phyloP scores from a whole-genome alignment of 106 monocot genomes.

The Allium fistulosum region DNA sequence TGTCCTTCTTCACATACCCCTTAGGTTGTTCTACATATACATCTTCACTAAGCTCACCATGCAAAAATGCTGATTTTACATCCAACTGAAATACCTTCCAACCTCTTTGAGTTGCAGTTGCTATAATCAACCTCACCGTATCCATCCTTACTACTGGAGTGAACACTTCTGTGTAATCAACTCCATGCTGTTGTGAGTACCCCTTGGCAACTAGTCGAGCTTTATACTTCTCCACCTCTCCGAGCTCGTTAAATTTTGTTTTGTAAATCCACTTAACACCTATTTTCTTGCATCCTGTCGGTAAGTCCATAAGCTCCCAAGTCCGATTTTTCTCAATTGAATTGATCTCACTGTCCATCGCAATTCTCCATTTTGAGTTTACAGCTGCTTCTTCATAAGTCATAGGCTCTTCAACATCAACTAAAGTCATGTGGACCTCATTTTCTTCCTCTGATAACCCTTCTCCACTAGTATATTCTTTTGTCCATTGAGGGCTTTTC shows the following conservation, averaged over 20 bases:
- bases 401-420: neutral
- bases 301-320: neutral
- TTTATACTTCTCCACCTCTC: neutral
- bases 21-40: neutral
- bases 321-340: neutral
- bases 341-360: neutral
- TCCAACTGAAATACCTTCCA: neutral
- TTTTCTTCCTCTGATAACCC: neutral
- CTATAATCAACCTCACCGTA: neutral
- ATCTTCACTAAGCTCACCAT: neutral
- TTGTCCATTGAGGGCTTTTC: neutral
- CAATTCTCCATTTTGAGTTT: neutral
- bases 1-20: neutral
- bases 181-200: neutral
- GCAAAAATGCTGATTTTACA: neutral
- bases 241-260: neutral
- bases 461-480: neutral
- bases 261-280: neutral
- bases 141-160: neutral
- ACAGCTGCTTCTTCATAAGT: neutral
- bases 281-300: neutral
- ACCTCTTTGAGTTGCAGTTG: neutral
- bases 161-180: slow-evolving; percentile 1
- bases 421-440: neutral
- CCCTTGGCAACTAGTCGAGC: neutral